phyloP scores from a whole-genome alignment of 805 yeast genomes.

The Yarrowia phangngaensis region DNA sequence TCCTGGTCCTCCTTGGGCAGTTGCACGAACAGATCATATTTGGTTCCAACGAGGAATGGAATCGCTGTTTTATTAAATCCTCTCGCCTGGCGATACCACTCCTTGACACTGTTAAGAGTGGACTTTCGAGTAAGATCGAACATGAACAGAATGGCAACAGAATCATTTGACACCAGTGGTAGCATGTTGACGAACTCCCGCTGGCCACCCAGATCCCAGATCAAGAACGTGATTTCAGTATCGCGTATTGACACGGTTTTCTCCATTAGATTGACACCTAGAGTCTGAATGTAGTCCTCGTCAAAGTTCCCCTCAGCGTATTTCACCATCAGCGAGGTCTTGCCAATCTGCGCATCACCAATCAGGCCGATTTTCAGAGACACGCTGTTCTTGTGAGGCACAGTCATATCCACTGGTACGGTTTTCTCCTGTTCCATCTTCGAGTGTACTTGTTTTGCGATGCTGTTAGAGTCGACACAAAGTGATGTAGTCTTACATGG shows the following conservation, averaged over 20 bases:
- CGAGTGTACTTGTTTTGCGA: no score
- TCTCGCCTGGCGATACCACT: conserved; percentile 90
- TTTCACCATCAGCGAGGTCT: conserved; percentile 93
- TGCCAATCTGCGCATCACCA: conserved; percentile 96
- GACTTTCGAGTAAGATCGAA: conserved; percentile 85
- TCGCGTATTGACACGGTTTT: conserved; percentile 76
- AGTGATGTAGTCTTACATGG: no score
- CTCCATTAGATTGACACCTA: conserved; percentile 95
- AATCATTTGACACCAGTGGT: conserved; percentile 86
- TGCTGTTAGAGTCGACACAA: no score
- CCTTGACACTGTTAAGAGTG: conserved; percentile 81
- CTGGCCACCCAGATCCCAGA: conserved; percentile 97
- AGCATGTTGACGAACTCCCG: conserved; percentile 93
- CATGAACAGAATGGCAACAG: conserved; percentile 85
- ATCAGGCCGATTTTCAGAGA: conserved; percentile 79
- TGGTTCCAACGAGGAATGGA: conserved; percentile 88
- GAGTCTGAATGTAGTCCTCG: conserved; percentile 86
- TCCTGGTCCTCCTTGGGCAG: conserved; percentile 75
- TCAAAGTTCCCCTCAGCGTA: conserved; percentile 94
- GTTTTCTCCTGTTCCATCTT: conserved; percentile 19
- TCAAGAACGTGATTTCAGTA: conserved; percentile 83
- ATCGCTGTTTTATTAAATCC: conserved; percentile 88
- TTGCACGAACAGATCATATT: conserved; percentile 81
- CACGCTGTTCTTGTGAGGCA: conserved; percentile 36
- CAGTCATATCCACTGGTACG: conserved; percentile 34